These are phyloP conservation scores for Penicillium roqueforti DNA, from an alignment of 495 filamentous ascomycete species.

Conservation along the genomic window DNA sequence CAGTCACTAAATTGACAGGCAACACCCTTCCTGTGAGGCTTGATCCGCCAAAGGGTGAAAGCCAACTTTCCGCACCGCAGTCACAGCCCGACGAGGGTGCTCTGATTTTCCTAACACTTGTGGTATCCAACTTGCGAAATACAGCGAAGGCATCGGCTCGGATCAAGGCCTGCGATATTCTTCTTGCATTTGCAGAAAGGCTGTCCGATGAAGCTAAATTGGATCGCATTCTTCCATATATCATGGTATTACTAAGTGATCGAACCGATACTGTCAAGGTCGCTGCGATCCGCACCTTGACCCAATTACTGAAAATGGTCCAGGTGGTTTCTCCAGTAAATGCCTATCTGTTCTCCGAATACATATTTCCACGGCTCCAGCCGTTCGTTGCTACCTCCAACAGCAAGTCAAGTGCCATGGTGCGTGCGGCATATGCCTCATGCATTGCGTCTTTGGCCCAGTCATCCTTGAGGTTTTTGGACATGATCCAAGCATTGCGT, in stretches of 20 bases:
- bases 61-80: constrained; percentile 43
- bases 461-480: constrained; percentile 79
- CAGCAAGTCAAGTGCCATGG: constrained; percentile 59
- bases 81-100: constrained; percentile 73
- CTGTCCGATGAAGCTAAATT: constrained; percentile 95
- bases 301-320: constrained; percentile 84
- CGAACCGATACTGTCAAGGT: constrained; percentile 76
- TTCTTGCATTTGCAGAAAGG: constrained; percentile 87
- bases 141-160: constrained; percentile 83
- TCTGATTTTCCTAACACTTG: constrained; percentile 82
- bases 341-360: constrained; percentile 91
- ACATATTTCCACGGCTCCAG: constrained; percentile 81
- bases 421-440: constrained; percentile 86
- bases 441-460: constrained; percentile 89
- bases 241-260: constrained; percentile 78
- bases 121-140: constrained; percentile 83
- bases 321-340: constrained; percentile 88
- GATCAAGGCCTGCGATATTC: constrained; percentile 85
- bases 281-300: constrained; percentile 76
- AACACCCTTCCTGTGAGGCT: constrained; percentile 70
- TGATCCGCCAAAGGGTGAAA: constrained; percentile 81
- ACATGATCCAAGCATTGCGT: constrained; percentile 83
- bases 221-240: constrained; percentile 87
- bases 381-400: constrained; percentile 56
- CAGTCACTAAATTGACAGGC: constrained; percentile 29